Base-by-base conservation (phyloP, 2,329 filamentous ascomycete genomes). In the Ascochyta fabae region DNA sequence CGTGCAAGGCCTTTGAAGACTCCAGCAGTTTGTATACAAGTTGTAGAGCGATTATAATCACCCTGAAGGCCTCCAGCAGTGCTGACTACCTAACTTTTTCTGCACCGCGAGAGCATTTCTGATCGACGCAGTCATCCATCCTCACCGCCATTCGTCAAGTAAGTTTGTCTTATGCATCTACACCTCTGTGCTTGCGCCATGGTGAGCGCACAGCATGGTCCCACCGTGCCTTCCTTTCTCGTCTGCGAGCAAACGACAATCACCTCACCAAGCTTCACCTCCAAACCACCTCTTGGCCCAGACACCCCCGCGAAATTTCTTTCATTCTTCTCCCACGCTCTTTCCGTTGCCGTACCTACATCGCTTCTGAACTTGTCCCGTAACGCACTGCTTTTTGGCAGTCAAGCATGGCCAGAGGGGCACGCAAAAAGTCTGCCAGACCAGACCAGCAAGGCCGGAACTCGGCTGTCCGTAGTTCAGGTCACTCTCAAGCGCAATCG, bases 361-460 rank as follows among this genome's bases (percentile, higher is more conserved):
- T 22, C 10, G n/a, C 15, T 31, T 22, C 27, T 13, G 15, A 3
- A 1, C 16, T 10, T 22, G 26, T 34, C 33, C 39, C 40, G 12
- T 29, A 29, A 9, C 22, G 3, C 26, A 31, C 7, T 22, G 15
- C 16, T 15, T 9, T 3, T 7, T 6, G n/a, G 13, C 23, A 29
- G 22, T 3, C 48, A 53, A 64, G 19, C 38, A 66, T 67, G 65
- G 49, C 24, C 4, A 59, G 31, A 43, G 29, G 48, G 35, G 9
- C 16, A 26, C 53, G 41, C 15, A 40, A n/a, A 36, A 55, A 10
- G 4, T 16, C 52, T 45, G 41, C 57, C 13, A 43, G 27, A 16
- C n/a, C 43, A 29, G 47, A 47, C 19, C 52, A 54, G n/a, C 42
- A 43, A 34, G 22, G 19, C 10, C 53, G 29, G 35, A 50, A 44